Conservation (phyloP, 257 asterid species). For the Scutellaria baicalensis region DNA sequence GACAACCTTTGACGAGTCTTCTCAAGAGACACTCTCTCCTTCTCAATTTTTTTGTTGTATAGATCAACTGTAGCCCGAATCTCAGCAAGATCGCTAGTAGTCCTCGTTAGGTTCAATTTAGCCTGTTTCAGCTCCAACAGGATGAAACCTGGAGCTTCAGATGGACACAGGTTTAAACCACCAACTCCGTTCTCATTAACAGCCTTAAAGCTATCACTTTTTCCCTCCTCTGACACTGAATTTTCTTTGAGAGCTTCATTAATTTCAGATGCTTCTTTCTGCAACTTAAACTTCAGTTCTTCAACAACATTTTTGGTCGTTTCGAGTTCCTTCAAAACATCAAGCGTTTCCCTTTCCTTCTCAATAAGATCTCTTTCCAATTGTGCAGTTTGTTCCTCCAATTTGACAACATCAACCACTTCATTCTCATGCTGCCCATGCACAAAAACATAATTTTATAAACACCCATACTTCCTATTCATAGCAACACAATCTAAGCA, state of each 20-base stretch:
- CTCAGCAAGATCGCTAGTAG: slow-evolving; percentile 66
- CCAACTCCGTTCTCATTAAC: slow-evolving; percentile 1
- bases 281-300: slow-evolving; percentile 57
- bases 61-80: slow-evolving; percentile 68
- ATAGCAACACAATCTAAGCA: background rate
- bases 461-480: background rate
- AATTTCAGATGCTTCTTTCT: slow-evolving; percentile 51
- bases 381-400: slow-evolving; percentile 72
- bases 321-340: slow-evolving; percentile 72
- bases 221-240: background rate
- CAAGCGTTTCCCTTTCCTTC: slow-evolving; percentile 79
- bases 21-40: slow-evolving; percentile 72
- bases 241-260: slow-evolving; percentile 22
- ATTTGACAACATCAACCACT: slow-evolving; percentile 34
- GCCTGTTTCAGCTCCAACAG: slow-evolving; percentile 77
- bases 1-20: slow-evolving; percentile 69
- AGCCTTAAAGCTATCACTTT: background rate
- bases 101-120: slow-evolving; percentile 53
- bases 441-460: background rate
- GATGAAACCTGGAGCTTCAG: slow-evolving; percentile 58
- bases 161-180: slow-evolving; percentile 30
- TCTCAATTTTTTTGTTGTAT: slow-evolving; percentile 68
- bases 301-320: slow-evolving; percentile 49
- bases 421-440: slow-evolving; percentile 31
- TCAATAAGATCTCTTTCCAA: slow-evolving; percentile 52